Evolutionary conservation across 257 asterid species (phyloP), one percentile per base, ranked within the genome.

Genomic region (Haberlea rhodopensis): DNA sequence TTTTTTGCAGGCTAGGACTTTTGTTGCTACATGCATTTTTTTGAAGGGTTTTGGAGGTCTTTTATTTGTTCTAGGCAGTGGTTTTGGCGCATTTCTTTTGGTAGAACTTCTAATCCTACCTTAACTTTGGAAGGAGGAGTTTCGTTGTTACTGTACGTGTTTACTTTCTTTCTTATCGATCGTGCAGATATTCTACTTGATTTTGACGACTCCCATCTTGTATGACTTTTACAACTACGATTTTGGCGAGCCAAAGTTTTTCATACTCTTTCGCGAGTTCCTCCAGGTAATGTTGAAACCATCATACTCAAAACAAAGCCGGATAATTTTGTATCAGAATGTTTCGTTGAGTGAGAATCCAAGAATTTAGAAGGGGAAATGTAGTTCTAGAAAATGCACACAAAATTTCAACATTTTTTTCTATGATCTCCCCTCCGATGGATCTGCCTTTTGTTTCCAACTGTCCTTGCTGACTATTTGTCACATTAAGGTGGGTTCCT

Each of bases 41-140:
- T 67, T 89, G 70, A 87, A 92, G 78, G 96, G 95, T 59, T 52
- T 89, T 64, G 99, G 99, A 37, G 97, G 97, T 29, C 81, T 92
- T 60, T 74, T 92, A 32, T 92, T 92, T 57, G 90, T 89, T 53
- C 75, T 92, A 56, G 97, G 99, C 62, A 84, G 90, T 87, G 53
- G 75, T 53, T 43, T 82, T 55, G 97, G 97, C 6, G 97, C 99
- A 57, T 69, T 60, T 73, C 75, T 92, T 66, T 81, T 92, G 94
- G 99, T 92, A 74, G 82, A 53, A 66, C 71, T 3, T 61, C 45
- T 15, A 53, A 28, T 54, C 31, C n/a, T 54, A 9, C 57, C 28
- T 29, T 51, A 32, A 5, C 24, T 31, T 70, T 74, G 8, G 16
- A 15, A 34, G 43, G 16, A n/a, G 13, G 19, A 70, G 40, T 45